Evolutionary conservation across 2,329 filamentous ascomycete genomes (phyloP).

Genomic region (Botrytis medusae): DNA sequence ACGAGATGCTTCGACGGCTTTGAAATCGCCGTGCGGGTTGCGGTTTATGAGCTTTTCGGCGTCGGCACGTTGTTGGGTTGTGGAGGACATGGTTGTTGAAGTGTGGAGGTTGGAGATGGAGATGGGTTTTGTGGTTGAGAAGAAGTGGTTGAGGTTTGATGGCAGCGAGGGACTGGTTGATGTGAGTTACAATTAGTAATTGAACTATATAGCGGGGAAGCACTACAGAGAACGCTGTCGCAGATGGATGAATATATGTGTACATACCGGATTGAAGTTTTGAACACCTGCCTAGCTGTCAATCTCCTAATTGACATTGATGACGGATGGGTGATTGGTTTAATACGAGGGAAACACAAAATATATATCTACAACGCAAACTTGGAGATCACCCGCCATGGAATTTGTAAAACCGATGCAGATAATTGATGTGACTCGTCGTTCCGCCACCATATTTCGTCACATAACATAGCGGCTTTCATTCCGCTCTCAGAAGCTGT

Average conservation of each 20-base stretch:
- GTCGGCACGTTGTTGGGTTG: conserved; percentile 26
- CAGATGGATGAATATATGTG: neutral
- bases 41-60: conserved; percentile 47
- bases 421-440: neutral
- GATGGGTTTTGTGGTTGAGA: conserved; percentile 22
- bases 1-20: conserved; percentile 65
- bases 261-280: neutral
- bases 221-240: neutral
- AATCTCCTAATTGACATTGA: neutral
- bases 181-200: neutral
- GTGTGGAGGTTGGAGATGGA: neutral
- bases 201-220: neutral
- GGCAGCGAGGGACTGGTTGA: conserved; percentile 1
- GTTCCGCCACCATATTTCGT: conserved; percentile 8
- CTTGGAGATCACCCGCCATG: neutral
- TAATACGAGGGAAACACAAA: neutral
- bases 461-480: conserved; percentile 1
- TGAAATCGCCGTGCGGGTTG: conserved; percentile 75
- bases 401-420: neutral
- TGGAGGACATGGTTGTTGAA: conserved; percentile 26
- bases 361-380: neutral
- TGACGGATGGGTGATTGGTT: neutral
- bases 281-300: neutral
- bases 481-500: neutral
- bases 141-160: neutral